Base-by-base conservation (phyloP, 805 yeast species). In the Kodamaea nitidulidarum region DNA sequence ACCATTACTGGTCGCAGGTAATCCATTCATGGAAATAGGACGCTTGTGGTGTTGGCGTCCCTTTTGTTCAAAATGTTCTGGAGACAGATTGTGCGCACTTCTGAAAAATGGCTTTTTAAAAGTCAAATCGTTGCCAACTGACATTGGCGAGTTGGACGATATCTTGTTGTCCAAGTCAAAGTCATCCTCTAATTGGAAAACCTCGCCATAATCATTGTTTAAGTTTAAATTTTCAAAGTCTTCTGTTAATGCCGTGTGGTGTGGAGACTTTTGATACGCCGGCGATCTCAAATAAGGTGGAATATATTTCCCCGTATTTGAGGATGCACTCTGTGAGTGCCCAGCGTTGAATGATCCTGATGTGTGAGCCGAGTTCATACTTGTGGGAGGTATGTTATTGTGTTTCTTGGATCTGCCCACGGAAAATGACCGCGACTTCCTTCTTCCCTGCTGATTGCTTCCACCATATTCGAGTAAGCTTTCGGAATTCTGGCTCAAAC, bases 271-370 rank as follows among this genome's bases (percentile, higher is more conserved):
- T 16, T 46, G 38, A 32, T 48, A 56, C 15, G 46, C 50, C 1
- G 72, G 72, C 3, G 70, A 64, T 39, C 74, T 52, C 50, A 68
- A 55, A 41, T 55, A 63, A 16, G 74, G 73, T 12, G 74, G 74
- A 18, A 64, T 50, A 41, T 68, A 68, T 44, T 66, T 67, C 12
- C 41, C 41, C 3, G 17, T 12, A 15, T 27, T 38, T 7, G 33
- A 16, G 5, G 27, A 21, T 8, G 35, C 27, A 15, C 12, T 31
- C 15, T 20, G 15, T 12, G 12, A 20, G 22, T 20, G 22, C 22
- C 22, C 22, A 8, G 22, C 8, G 22, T 20, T 20, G 22, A n/a
- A n/a, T n/a, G n/a, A n/a, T n/a, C n/a, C n/a, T n/a, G n/a, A 21
- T 24, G 40, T 40, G 15, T 32, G 40, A 3, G 42, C 34, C 29